Evolutionary conservation across 345 rosid species (phyloP).

Genomic region (Cochlearia excelsa): DNA sequence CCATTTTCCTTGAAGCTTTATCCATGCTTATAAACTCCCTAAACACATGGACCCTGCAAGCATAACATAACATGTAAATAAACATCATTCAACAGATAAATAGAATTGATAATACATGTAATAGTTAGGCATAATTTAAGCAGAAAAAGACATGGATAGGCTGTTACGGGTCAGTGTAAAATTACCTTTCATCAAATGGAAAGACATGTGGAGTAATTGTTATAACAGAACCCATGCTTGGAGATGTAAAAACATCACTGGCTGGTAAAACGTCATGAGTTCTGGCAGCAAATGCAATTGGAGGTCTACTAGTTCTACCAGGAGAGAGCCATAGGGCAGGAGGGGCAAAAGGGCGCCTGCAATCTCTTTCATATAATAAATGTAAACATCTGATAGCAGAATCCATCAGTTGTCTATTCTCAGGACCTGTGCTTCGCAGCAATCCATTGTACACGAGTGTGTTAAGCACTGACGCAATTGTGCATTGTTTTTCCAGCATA

Average conservation of each 20-base stretch:
- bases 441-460: conserved; percentile 82
- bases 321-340: conserved; percentile 92
- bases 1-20: conserved; percentile 80
- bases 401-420: conserved; percentile 67
- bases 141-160: conserved; percentile 10
- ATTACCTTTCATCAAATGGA: conserved; percentile 96
- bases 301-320: conserved; percentile 71
- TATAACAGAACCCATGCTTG: conserved; percentile 65
- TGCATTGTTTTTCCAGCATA: conserved; percentile 70
- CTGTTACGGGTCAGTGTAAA: conserved; percentile 7
- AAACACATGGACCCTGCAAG: conserved; percentile 87
- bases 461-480: conserved; percentile 78
- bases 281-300: conserved; percentile 85
- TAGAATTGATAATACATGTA: conserved; percentile 13
- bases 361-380: conserved; percentile 90
- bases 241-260: conserved; percentile 47
- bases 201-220: conserved; percentile 79
- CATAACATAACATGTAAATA: conserved; percentile 34
- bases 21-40: conserved; percentile 92
- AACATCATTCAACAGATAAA: conserved; percentile 15
- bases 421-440: conserved; percentile 45
- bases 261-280: conserved; percentile 65
- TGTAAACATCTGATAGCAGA: conserved; percentile 89
- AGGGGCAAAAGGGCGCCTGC: conserved; percentile 87
- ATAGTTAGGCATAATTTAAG: conserved; percentile 1